A percentile compares a stretch with the other conserved stretches of the same genome.
These are phyloP conservation scores for Lumnitzera racemosa DNA, from an alignment of 345 rosid genomes.

Conservation along the genomic window DNA sequence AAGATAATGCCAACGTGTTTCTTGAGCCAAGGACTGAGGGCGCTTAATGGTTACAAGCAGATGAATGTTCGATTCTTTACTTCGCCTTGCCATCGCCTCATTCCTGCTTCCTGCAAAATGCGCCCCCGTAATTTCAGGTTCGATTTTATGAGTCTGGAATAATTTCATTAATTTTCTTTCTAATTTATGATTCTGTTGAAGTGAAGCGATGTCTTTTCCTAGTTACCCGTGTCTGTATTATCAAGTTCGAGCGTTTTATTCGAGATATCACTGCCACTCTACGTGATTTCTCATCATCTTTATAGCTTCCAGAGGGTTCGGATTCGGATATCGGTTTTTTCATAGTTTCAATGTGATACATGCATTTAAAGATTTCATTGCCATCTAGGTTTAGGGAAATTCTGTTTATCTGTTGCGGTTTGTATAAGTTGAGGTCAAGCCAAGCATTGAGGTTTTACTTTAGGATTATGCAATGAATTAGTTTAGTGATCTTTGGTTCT, in stretches of 20 bases:
- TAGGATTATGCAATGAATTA: not conserved
- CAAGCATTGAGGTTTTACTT: not conserved
- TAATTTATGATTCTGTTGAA: not conserved
- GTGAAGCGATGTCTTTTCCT: no score
- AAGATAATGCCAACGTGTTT: constrained; percentile 45
- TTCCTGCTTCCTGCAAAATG: constrained; percentile 67
- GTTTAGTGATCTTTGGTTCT: constrained; percentile 23
- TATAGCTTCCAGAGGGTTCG: no score
- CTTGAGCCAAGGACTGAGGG: constrained; percentile 29
- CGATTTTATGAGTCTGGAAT: not conserved
- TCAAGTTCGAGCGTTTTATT: no score
- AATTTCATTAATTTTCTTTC: not conserved
- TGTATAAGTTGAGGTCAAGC: no score
- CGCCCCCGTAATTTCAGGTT: constrained; percentile 60
- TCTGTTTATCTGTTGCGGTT: no score
- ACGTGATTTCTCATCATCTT: no score
- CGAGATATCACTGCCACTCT: no score
- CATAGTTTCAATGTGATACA: no score
- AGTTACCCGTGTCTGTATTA: no score
- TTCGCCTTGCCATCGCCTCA: constrained; percentile 28
- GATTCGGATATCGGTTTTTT: no score
- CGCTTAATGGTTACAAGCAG: constrained; percentile 18
- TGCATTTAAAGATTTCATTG: no score
- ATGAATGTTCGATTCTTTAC: constrained; percentile 23
- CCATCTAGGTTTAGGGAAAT: no score